Percentiles rank a stretch among this genome's conserved stretches.
Evolutionary conservation across 164 flowering plant species (phyloP).

Genomic region (Magnolia kwangsiensis): DNA sequence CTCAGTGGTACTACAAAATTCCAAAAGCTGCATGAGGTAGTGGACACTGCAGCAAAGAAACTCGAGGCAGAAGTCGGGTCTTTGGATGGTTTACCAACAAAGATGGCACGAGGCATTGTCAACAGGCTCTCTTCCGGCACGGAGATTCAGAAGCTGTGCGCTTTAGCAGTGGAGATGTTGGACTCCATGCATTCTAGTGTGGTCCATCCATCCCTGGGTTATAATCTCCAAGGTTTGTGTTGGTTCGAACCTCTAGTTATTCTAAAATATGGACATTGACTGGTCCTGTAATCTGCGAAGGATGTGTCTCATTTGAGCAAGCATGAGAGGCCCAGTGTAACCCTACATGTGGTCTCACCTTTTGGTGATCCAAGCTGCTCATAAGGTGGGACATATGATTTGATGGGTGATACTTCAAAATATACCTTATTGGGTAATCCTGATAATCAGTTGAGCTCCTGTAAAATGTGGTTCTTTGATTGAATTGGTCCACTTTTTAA

Average conservation of each 20-base stretch:
- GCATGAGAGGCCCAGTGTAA: background rate
- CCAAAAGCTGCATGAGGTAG: slow-evolving; percentile 48
- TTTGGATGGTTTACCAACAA: slow-evolving; percentile 64
- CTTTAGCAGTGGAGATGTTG: slow-evolving; percentile 57
- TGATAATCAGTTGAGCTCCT: no score
- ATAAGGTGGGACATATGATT: no score
- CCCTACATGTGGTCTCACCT: no score
- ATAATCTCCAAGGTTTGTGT: background rate
- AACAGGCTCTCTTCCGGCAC: slow-evolving; percentile 88
- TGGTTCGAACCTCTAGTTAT: background rate
- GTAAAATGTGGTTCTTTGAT: no score
- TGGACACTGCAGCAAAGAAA: slow-evolving; percentile 63
- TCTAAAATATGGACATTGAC: background rate
- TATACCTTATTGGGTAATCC: no score
- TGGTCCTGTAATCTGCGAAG: background rate
- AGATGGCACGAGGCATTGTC: slow-evolving; percentile 86
- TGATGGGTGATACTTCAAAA: no score
- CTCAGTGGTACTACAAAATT: slow-evolving; percentile 55
- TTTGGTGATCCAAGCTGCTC: no score
- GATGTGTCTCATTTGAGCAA: background rate
- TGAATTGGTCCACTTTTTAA: no score
- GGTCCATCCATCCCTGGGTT: slow-evolving; percentile 15
- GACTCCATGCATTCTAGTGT: slow-evolving; percentile 40
- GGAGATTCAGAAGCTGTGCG: slow-evolving; percentile 79
- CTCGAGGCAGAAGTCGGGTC: slow-evolving; percentile 89